Evolutionary conservation across 352 stramenopile species (phyloP).

Genomic region (Peronospora belbahrii): DNA sequence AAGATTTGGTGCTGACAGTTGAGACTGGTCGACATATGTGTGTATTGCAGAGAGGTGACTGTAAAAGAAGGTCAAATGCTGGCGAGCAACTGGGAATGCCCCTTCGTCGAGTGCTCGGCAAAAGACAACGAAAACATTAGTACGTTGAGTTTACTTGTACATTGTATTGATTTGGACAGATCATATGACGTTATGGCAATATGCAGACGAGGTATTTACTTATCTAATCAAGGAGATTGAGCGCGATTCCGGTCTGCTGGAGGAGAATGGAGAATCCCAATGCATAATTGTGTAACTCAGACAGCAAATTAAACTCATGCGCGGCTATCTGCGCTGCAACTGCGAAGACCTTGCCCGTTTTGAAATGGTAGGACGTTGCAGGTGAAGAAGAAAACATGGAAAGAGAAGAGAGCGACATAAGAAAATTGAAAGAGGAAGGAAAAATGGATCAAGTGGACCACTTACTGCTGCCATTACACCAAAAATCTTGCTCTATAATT

Average conservation of each 20-base stretch:
- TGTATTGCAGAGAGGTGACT: constrained; percentile 60
- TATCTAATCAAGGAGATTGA: constrained; percentile 89
- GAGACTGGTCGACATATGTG: background rate
- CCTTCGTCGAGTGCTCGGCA: constrained; percentile 93
- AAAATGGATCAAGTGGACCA: constrained; percentile 8
- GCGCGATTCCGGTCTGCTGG: constrained; percentile 78
- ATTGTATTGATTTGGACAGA: constrained; percentile 3
- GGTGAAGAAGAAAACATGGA: constrained; percentile 4
- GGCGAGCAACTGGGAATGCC: constrained; percentile 87
- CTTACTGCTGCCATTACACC: constrained; percentile 6
- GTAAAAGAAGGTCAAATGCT: constrained; percentile 83
- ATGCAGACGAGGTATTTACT: constrained; percentile 82
- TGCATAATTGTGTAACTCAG: constrained; percentile 73
- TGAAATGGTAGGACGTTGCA: constrained; percentile 1
- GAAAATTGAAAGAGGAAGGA: constrained; percentile 6
- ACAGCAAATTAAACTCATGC: constrained; percentile 5
- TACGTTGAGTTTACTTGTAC: constrained; percentile 28
- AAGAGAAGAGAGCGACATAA: background rate
- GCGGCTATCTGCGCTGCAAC: constrained; percentile 2
- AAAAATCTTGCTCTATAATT: background rate
- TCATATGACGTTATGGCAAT: constrained; percentile 1
- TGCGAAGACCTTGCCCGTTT: constrained; percentile 5
- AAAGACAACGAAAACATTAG: constrained; percentile 89
- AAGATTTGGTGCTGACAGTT: constrained; percentile 1
- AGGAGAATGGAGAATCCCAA: constrained; percentile 63